A percentile compares a stretch with the other conserved stretches of the same genome.
Conservation (phyloP, 768 basidiomycete species). For the Suillus tomentosus region DNA sequence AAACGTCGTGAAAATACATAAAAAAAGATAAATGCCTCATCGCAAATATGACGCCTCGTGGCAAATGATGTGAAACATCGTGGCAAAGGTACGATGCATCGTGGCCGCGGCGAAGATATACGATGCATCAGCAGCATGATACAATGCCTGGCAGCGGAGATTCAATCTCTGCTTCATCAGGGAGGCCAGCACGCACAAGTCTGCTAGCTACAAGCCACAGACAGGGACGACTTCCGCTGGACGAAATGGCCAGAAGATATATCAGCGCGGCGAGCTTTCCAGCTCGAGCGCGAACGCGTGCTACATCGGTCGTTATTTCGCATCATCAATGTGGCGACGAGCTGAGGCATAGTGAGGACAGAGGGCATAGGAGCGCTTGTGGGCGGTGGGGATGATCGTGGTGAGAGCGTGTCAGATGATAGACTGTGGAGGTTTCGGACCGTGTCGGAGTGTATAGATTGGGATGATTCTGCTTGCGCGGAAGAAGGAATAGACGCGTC, state of each 20-base stretch:
- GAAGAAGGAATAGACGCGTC: slow-evolving; percentile 10
- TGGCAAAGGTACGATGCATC: neutral
- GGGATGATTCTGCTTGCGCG: neutral
- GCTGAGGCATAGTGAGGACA: slow-evolving; percentile 33
- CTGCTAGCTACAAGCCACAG: slow-evolving; percentile 24
- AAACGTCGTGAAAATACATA: slow-evolving; percentile 10
- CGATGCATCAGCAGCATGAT: neutral
- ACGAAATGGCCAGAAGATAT: slow-evolving; percentile 14
- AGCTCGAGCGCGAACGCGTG: slow-evolving; percentile 20
- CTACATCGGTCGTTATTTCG: slow-evolving; percentile 27
- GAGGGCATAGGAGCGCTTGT: slow-evolving; percentile 13
- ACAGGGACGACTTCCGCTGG: slow-evolving; percentile 29
- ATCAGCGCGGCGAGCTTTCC: slow-evolving; percentile 12
- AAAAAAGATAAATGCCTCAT: slow-evolving; percentile 9
- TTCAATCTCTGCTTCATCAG: slow-evolving; percentile 2
- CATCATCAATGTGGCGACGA: slow-evolving; percentile 33
- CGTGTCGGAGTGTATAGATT: slow-evolving; percentile 18
- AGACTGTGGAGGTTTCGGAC: slow-evolving; percentile 17
- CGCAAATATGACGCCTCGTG: neutral
- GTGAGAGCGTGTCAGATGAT: slow-evolving; percentile 6
- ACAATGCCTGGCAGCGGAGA: slow-evolving; percentile 5
- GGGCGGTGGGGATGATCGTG: slow-evolving; percentile 14
- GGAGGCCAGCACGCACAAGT: slow-evolving; percentile 4
- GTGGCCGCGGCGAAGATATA: slow-evolving; percentile 4
- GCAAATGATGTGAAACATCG: slow-evolving; percentile 1